Evolutionary conservation across 768 basidiomycete species (phyloP).

Genomic region (Suillus alpinus): DNA sequence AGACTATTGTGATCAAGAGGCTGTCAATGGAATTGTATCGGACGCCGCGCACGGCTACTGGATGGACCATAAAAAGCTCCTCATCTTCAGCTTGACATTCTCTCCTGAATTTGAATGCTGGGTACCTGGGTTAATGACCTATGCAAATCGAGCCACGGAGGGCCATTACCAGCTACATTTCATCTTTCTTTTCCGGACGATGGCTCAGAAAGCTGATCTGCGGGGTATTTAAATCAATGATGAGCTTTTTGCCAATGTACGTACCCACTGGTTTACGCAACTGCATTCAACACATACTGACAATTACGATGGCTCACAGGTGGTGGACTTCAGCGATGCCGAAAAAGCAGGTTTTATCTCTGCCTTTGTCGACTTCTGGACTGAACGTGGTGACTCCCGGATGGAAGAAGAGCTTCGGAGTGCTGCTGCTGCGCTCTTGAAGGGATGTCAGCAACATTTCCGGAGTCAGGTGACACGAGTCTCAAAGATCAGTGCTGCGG

Average conservation of each 20-base stretch:
- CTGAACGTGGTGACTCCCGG: neutral
- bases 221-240: constrained; percentile 9
- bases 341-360: constrained; percentile 29
- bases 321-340: constrained; percentile 36
- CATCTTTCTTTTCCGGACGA: constrained; percentile 25
- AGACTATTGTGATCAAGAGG: constrained; percentile 4
- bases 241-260: constrained; percentile 13
- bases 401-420: constrained; percentile 16
- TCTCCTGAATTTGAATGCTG: constrained; percentile 26
- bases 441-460: constrained; percentile 34
- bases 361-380: constrained; percentile 28
- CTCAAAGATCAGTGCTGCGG: constrained; percentile 19
- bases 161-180: constrained; percentile 34
- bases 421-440: constrained; percentile 17
- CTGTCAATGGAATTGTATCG: constrained; percentile 34
- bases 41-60: constrained; percentile 38
- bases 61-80: constrained; percentile 23
- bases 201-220: constrained; percentile 20
- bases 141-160: constrained; percentile 31
- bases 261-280: neutral
- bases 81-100: constrained; percentile 33
- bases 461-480: constrained; percentile 27
- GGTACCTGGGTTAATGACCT: constrained; percentile 34
- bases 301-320: constrained; percentile 13
- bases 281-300: neutral